Conservation (phyloP, 176 grass and related monocot species). For the Aegilops speltoides region DNA sequence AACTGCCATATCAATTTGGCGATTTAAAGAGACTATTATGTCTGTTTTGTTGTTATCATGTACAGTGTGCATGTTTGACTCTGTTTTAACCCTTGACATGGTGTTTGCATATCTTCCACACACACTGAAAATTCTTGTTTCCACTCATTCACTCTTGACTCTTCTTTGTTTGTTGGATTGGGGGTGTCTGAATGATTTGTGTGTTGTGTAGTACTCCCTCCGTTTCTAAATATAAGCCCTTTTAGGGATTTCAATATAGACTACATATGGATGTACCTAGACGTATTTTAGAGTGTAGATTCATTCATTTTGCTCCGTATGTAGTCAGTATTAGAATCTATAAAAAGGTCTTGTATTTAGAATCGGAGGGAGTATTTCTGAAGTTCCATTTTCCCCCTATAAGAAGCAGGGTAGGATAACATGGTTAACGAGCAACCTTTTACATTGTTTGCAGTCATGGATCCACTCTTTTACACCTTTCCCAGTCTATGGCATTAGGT, state of each 20-base stretch:
- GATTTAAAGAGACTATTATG: background rate
- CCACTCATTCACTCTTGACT: background rate
- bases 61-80: background rate
- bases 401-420: background rate
- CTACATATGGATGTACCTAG: too few relatives aligned
- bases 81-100: background rate
- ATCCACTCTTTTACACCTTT: background rate
- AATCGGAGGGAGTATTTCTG: too few relatives aligned
- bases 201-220: too few relatives aligned
- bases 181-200: conserved; percentile 1
- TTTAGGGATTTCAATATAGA: too few relatives aligned
- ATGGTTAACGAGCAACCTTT: background rate
- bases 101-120: background rate
- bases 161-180: background rate
- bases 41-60: conserved; percentile 17
- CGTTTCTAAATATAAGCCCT: too few relatives aligned
- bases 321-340: too few relatives aligned
- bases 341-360: too few relatives aligned
- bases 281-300: too few relatives aligned
- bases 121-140: background rate
- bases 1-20: background rate
- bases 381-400: background rate
- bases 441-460: background rate
- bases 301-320: too few relatives aligned
- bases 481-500: background rate